Percentiles rank a stretch among this genome's conserved stretches.
Conservation (phyloP, 78 protist genomes). For the Chrysochromulina tobinii region DNA sequence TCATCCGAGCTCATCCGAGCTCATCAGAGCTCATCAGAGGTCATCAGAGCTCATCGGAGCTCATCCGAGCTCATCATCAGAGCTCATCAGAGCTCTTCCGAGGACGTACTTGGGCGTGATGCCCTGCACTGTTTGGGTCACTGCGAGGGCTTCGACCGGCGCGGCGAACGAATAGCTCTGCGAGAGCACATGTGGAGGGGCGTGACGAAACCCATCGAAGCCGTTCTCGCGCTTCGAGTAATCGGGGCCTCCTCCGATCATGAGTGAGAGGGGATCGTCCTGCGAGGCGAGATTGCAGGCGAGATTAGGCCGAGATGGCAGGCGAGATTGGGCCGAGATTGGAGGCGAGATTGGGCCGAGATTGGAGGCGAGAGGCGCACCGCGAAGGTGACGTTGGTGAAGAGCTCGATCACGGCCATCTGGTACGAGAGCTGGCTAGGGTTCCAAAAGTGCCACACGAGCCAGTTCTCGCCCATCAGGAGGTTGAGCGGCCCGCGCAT, state of each 20-base stretch:
- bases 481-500: background rate
- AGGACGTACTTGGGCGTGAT: slow-evolving; percentile 20
- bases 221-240: background rate
- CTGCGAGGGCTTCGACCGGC: background rate
- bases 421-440: background rate
- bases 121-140: slow-evolving; percentile 29
- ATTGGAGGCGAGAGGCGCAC: too few species aligned
- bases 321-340: too few species aligned
- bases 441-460: background rate
- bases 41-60: too few species aligned
- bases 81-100: too few species aligned
- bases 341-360: too few species aligned
- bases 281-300: too few species aligned
- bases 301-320: too few species aligned
- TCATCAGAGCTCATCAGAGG: too few species aligned
- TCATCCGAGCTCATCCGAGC: too few species aligned
- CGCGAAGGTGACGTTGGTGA: background rate
- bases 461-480: background rate
- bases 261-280: background rate
- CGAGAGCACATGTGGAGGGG: background rate
- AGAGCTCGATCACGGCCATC: background rate
- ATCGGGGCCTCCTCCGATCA: background rate
- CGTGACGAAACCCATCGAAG: background rate
- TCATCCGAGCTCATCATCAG: too few species aligned
- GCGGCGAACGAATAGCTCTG: background rate